Percentiles rank a stretch among this genome's conserved stretches.
phyloP scores from a whole-genome alignment of 495 filamentous ascomycete species.

The Hypomontagnella submonticulosa region DNA sequence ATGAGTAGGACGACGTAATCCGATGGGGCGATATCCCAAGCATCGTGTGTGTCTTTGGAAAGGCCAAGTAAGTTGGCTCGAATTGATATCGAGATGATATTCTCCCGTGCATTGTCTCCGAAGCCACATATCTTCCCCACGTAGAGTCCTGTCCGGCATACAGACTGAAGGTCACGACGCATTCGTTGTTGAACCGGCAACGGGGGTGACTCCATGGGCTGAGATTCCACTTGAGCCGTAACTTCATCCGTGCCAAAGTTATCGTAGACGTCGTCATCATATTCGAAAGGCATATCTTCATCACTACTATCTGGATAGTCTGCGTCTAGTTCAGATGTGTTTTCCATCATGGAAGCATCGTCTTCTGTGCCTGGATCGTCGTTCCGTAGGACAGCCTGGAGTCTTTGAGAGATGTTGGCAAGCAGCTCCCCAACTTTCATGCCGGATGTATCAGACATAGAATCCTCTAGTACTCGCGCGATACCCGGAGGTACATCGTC shows the following conservation, averaged over 20 bases:
- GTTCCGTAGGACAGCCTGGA: slow-evolving; percentile 41
- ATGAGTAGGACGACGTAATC: slow-evolving; percentile 85
- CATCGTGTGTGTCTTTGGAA: slow-evolving; percentile 77
- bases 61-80: slow-evolving; percentile 77
- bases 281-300: slow-evolving; percentile 37
- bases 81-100: slow-evolving; percentile 71
- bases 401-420: slow-evolving; percentile 34
- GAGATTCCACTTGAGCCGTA: not conserved
- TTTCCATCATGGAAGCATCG: slow-evolving; percentile 49
- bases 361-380: slow-evolving; percentile 49
- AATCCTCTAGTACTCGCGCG: slow-evolving; percentile 42
- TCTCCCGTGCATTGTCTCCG: slow-evolving; percentile 50
- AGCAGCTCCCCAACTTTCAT: slow-evolving; percentile 46
- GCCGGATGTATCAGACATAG: slow-evolving; percentile 26
- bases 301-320: slow-evolving; percentile 43
- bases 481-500: slow-evolving; percentile 46
- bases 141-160: slow-evolving; percentile 76
- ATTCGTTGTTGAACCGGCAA: slow-evolving; percentile 53
- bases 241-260: too few species aligned
- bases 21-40: slow-evolving; percentile 74
- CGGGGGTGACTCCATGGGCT: not conserved
- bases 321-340: slow-evolving; percentile 28
- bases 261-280: slow-evolving; percentile 33
- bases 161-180: slow-evolving; percentile 69
- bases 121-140: slow-evolving; percentile 71